Percentiles rank a stretch among this genome's conserved stretches.
phyloP scores from a whole-genome alignment of 73 alveolate species.

The Tetrahymena thermophila region DNA sequence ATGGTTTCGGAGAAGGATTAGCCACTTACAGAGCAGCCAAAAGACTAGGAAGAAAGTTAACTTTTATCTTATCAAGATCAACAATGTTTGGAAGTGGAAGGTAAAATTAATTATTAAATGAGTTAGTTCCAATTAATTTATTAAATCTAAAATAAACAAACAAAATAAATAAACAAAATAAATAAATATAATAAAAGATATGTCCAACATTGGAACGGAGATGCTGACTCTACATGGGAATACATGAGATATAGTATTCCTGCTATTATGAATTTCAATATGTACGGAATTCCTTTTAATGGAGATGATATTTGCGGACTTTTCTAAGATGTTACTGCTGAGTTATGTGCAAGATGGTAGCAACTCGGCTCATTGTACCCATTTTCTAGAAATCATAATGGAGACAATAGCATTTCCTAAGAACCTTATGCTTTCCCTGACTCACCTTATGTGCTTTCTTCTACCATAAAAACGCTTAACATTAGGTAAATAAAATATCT shows the following conservation, averaged over 20 bases:
- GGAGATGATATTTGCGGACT: slow-evolving; percentile 99
- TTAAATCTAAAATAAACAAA: no score
- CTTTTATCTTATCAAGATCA: slow-evolving; percentile 81
- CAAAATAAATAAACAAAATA: no score
- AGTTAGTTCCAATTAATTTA: no score
- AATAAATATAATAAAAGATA: slow-evolving; percentile 15
- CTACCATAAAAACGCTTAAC: background rate
- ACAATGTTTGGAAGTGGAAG: slow-evolving; percentile 84
- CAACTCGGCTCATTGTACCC: slow-evolving; percentile 80
- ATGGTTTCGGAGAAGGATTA: slow-evolving; percentile 58
- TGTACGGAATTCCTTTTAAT: slow-evolving; percentile 90
- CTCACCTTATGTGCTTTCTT: slow-evolving; percentile 15
- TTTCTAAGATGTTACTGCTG: slow-evolving; percentile 52
- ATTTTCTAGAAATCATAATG: slow-evolving; percentile 85
- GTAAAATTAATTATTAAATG: slow-evolving; percentile 12
- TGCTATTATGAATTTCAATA: slow-evolving; percentile 84
- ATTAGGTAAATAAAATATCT: background rate
- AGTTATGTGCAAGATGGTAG: slow-evolving; percentile 80
- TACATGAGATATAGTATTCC: slow-evolving; percentile 82
- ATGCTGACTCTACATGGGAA: slow-evolving; percentile 70
- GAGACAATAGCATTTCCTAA: background rate
- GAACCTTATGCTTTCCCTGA: slow-evolving; percentile 38
- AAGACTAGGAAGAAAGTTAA: slow-evolving; percentile 31
- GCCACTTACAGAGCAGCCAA: slow-evolving; percentile 52
- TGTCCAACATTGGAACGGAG: slow-evolving; percentile 91